Evolutionary conservation across 2,329 filamentous ascomycete genomes (phyloP).

Genomic region (Aspergillus sp.): DNA sequence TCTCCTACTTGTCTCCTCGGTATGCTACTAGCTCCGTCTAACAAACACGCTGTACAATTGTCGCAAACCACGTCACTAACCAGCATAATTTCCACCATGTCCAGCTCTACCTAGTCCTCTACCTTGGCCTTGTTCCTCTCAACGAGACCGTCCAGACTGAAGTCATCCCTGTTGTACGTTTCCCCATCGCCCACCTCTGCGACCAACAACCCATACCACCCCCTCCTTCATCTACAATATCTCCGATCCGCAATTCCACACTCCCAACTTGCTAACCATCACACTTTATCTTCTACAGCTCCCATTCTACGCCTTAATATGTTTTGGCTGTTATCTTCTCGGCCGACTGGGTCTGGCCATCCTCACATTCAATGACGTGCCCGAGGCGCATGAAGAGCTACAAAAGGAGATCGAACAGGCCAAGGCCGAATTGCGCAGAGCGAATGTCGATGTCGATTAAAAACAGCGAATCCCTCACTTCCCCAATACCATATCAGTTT

Average conservation of each 20-base stretch:
- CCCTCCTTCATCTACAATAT: too few species aligned
- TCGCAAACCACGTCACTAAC: conserved; percentile 12
- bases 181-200: conserved; percentile 8
- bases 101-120: conserved; percentile 86
- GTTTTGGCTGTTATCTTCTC: conserved; percentile 88
- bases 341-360: conserved; percentile 90
- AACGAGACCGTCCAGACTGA: conserved; percentile 76
- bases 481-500: too few species aligned
- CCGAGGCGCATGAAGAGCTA: conserved; percentile 84
- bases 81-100: conserved; percentile 1
- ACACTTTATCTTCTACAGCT: conserved; percentile 56
- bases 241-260: too few species aligned
- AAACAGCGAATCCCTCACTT: neutral
- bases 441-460: conserved; percentile 48
- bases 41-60: neutral
- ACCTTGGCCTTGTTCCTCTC: conserved; percentile 79
- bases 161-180: conserved; percentile 82
- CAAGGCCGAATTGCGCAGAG: conserved; percentile 44
- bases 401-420: conserved; percentile 72
- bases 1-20: conserved; percentile 81
- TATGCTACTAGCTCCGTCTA: conserved; percentile 50
- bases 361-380: conserved; percentile 94
- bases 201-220: neutral
- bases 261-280: too few species aligned
- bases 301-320: conserved; percentile 88